Evolutionary conservation across 495 filamentous ascomycete species (phyloP).

Genomic region (Penicillium chermesinum): DNA sequence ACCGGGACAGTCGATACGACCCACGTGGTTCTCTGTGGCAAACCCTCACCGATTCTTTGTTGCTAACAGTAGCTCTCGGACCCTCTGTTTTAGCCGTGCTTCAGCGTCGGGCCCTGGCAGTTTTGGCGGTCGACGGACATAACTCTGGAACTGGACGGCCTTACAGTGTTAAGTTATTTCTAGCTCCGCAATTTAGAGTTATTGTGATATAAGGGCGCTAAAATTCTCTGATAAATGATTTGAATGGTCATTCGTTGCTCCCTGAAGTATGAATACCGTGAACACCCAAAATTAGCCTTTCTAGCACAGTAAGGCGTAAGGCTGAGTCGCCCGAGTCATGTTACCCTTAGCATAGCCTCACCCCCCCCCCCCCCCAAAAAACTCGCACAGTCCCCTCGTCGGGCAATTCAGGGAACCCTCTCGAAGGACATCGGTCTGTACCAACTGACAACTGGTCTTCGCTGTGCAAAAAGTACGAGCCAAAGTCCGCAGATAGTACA

Average conservation of each 20-base stretch:
- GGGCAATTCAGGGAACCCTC: too few species aligned
- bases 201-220: constrained; percentile 26
- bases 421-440: too few species aligned
- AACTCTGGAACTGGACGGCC: neutral
- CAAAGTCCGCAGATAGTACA: neutral
- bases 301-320: too few species aligned
- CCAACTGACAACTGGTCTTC: neutral
- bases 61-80: neutral
- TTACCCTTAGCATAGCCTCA: too few species aligned
- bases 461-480: neutral
- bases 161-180: neutral
- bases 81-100: neutral
- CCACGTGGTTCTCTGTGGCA: neutral
- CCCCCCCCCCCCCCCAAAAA: too few species aligned
- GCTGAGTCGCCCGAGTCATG: too few species aligned
- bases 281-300: neutral
- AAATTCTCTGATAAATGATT: constrained; percentile 10
- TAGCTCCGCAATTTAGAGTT: constrained; percentile 28
- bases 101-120: constrained; percentile 9
- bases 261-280: neutral
- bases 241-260: neutral
- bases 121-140: constrained; percentile 5
- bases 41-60: constrained; percentile 19
- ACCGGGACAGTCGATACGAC: neutral
- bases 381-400: neutral